Evolutionary conservation across 306 rosid species (phyloP).

Genomic region (Sesbania bispinosa): DNA sequence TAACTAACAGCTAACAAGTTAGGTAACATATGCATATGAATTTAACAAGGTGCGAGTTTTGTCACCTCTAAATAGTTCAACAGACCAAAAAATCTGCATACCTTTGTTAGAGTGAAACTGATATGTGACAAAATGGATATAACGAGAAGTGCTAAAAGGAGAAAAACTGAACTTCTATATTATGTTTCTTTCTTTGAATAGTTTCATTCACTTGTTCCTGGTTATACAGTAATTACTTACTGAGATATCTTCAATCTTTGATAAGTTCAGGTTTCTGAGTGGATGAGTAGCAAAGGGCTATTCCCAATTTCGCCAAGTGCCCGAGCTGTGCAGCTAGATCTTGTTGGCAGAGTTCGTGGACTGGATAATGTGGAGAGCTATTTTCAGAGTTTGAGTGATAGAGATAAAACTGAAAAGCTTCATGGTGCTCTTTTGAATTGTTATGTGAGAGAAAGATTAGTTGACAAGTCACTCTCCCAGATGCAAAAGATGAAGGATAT

Average conservation of each 20-base stretch:
- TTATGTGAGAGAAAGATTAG: constrained; percentile 57
- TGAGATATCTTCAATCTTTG: neutral
- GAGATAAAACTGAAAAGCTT: constrained; percentile 37
- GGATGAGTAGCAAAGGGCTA: constrained; percentile 54
- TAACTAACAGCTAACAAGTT: too few species aligned
- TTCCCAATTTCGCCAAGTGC: constrained; percentile 40
- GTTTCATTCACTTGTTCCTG: neutral
- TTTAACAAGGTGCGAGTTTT: too few species aligned
- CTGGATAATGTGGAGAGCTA: constrained; percentile 57
- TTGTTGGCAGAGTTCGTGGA: constrained; percentile 62
- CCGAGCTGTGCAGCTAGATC: constrained; percentile 57
- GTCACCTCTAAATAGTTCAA: too few species aligned
- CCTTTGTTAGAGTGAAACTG: neutral
- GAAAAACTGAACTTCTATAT: neutral
- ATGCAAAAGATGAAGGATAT: constrained; percentile 65
- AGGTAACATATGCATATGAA: too few species aligned
- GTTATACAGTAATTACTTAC: neutral
- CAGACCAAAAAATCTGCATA: too few species aligned
- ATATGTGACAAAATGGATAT: neutral
- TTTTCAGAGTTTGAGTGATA: constrained; percentile 46
- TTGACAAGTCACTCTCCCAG: constrained; percentile 59
- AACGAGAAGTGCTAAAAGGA: too few species aligned
- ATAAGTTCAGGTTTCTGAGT: constrained; percentile 62
- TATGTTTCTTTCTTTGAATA: neutral
- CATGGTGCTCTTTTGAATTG: constrained; percentile 73